These are phyloP conservation scores for Glycyrrhiza uralensis DNA, from an alignment of 306 rosid species.

Conservation along the genomic window DNA sequence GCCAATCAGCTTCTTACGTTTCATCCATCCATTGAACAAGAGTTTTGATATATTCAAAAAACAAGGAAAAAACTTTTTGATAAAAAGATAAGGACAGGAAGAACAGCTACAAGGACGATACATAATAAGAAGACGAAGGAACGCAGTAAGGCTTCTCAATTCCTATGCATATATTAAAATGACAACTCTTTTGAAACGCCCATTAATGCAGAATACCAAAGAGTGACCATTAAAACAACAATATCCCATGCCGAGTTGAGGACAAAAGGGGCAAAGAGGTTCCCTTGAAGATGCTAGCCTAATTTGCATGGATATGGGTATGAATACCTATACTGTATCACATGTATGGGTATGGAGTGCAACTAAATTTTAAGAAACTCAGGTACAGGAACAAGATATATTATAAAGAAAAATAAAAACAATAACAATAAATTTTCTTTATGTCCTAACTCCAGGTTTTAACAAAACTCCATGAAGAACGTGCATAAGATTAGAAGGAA, in stretches of 20 bases:
- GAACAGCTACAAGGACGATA: neutral
- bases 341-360: too few species aligned
- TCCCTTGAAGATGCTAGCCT: too few species aligned
- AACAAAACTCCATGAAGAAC: too few species aligned
- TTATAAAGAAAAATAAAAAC: too few species aligned
- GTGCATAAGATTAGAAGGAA: too few species aligned
- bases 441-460: too few species aligned
- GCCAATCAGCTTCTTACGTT: conserved; percentile 10
- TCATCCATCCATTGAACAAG: neutral
- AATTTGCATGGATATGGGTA: too few species aligned
- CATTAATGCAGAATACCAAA: neutral
- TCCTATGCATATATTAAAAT: neutral
- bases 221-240: neutral
- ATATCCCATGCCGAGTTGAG: neutral
- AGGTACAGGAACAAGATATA: too few species aligned
- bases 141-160: neutral
- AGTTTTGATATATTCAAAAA: neutral
- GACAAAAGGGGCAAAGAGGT: neutral
- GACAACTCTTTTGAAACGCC: neutral
- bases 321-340: too few species aligned
- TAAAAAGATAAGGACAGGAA: neutral
- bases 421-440: too few species aligned
- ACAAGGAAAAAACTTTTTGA: neutral
- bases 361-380: too few species aligned
- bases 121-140: neutral